A percentile compares a stretch with the other conserved stretches of the same genome.
These are phyloP conservation scores for Dendrobium nobile DNA, from an alignment of 106 monocot species.

Conservation along the genomic window DNA sequence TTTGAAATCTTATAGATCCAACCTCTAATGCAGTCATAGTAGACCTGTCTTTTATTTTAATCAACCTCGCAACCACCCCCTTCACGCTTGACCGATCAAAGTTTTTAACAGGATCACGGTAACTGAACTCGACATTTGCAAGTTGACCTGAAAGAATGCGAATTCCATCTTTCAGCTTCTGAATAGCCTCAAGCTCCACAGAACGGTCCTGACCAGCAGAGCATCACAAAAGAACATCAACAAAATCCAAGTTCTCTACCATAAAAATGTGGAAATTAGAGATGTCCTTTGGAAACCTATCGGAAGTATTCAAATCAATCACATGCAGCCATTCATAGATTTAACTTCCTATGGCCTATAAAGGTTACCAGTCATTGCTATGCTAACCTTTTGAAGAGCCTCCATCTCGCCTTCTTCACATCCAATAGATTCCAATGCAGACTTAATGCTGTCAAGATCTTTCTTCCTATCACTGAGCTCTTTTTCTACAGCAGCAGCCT, in stretches of 20 bases:
- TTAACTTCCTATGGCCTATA: background rate
- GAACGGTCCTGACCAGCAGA: slow-evolving; percentile 48
- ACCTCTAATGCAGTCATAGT: slow-evolving; percentile 89
- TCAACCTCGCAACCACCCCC: slow-evolving; percentile 86
- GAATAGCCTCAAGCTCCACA: slow-evolving; percentile 37
- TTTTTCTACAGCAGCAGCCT: slow-evolving; percentile 75
- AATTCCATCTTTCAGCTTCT: slow-evolving; percentile 73
- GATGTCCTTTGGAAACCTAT: background rate
- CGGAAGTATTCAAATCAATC: background rate
- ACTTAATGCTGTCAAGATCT: slow-evolving; percentile 60
- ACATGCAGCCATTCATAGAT: background rate
- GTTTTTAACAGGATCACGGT: slow-evolving; percentile 68
- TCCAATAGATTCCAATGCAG: slow-evolving; percentile 43
- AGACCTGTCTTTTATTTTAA: slow-evolving; percentile 81
- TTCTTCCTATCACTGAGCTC: slow-evolving; percentile 63
- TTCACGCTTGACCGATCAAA: slow-evolving; percentile 89
- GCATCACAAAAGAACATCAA: background rate
- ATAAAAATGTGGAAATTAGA: background rate
- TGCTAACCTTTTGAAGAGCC: slow-evolving; percentile 68
- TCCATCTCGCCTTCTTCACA: slow-evolving; percentile 90
- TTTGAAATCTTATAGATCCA: slow-evolving; percentile 6
- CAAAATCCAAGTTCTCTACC: background rate
- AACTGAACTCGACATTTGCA: slow-evolving; percentile 72
- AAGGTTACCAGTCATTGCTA: background rate
- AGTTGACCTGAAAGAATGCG: slow-evolving; percentile 76